phyloP scores from a whole-genome alignment of 2,329 filamentous ascomycete genomes.

The Trichoderma gracile region DNA sequence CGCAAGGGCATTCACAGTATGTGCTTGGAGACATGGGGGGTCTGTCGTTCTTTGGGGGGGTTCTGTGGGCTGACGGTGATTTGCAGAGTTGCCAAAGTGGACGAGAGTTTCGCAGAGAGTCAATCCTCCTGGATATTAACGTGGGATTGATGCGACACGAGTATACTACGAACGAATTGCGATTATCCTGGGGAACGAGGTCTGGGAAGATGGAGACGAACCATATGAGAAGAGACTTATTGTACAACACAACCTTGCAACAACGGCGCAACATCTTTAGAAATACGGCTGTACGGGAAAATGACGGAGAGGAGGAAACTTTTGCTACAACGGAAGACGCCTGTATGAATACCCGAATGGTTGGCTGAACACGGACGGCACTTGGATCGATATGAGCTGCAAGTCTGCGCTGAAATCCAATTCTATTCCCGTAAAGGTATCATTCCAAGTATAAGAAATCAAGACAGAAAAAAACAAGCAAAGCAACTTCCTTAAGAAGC shows the following conservation, averaged over 20 bases:
- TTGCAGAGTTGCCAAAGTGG: constrained; percentile 80
- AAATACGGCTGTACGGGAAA: not conserved
- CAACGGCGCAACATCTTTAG: constrained; percentile 4
- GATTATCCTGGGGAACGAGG: not conserved
- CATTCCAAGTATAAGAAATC: constrained; percentile 13
- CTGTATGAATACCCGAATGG: constrained; percentile 32
- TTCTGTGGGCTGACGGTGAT: constrained; percentile 28
- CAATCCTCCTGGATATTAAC: constrained; percentile 90
- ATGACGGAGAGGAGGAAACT: not conserved
- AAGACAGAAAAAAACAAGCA: not conserved
- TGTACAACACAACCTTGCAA: constrained; percentile 8
- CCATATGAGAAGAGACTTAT: constrained; percentile 17
- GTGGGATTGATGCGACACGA: constrained; percentile 8
- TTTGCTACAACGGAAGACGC: constrained; percentile 3
- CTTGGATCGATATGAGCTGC: constrained; percentile 7
- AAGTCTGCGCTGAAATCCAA: constrained; percentile 17
- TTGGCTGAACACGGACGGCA: constrained; percentile 17
- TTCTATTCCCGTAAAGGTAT: constrained; percentile 17
- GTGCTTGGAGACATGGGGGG: constrained; percentile 41
- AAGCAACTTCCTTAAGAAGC: too few relatives aligned
- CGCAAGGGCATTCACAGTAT: constrained; percentile 96
- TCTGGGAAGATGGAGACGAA: constrained; percentile 4
- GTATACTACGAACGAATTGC: constrained; percentile 8
- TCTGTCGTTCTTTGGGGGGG: not conserved
- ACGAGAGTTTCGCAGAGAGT: constrained; percentile 90